Evolutionary conservation across 2,329 filamentous ascomycete species (phyloP).

Genomic region (Aspergillus carbonarius): DNA sequence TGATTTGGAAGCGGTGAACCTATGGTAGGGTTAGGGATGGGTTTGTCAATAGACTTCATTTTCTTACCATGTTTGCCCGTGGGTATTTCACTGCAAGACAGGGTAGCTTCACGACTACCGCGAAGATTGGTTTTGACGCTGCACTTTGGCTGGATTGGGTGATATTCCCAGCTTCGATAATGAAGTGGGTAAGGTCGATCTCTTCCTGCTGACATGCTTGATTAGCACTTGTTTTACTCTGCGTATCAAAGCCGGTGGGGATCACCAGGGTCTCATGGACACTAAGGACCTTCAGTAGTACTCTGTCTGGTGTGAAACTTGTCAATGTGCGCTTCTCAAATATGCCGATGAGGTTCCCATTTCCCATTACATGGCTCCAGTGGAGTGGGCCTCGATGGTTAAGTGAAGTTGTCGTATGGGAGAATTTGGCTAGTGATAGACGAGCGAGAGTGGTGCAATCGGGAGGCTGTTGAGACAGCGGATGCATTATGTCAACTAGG

Average conservation of each 20-base stretch:
- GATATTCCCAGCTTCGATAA: slow-evolving; percentile 24
- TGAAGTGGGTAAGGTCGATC: slow-evolving; percentile 38
- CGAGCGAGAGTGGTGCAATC: slow-evolving; percentile 19
- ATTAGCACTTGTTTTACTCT: not conserved
- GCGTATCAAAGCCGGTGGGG: not conserved
- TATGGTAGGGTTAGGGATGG: slow-evolving; percentile 16
- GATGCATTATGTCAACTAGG: slow-evolving; percentile 13
- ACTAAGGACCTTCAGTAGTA: slow-evolving; percentile 37
- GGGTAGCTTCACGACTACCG: slow-evolving; percentile 46
- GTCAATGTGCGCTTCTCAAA: slow-evolving; percentile 33
- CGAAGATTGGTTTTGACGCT: slow-evolving; percentile 32
- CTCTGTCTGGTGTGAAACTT: slow-evolving; percentile 5
- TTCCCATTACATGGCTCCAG: slow-evolving; percentile 46
- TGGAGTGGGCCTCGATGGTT: slow-evolving; percentile 40
- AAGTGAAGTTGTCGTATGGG: slow-evolving; percentile 41
- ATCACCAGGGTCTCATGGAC: slow-evolving; percentile 40
- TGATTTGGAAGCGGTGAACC: slow-evolving; percentile 48
- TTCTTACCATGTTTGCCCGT: slow-evolving; percentile 18
- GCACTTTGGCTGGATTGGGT: slow-evolving; percentile 16
- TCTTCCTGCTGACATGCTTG: slow-evolving; percentile 36
- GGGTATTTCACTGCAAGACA: slow-evolving; percentile 47
- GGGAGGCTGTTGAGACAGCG: slow-evolving; percentile 7
- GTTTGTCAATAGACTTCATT: not conserved
- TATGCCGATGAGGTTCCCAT: slow-evolving; percentile 34
- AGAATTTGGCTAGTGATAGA: slow-evolving; percentile 44